Percentiles rank a stretch among this genome's conserved stretches.
Evolutionary conservation across 495 filamentous ascomycete genomes (phyloP).

Genomic region (Aspergillus bridgeri): DNA sequence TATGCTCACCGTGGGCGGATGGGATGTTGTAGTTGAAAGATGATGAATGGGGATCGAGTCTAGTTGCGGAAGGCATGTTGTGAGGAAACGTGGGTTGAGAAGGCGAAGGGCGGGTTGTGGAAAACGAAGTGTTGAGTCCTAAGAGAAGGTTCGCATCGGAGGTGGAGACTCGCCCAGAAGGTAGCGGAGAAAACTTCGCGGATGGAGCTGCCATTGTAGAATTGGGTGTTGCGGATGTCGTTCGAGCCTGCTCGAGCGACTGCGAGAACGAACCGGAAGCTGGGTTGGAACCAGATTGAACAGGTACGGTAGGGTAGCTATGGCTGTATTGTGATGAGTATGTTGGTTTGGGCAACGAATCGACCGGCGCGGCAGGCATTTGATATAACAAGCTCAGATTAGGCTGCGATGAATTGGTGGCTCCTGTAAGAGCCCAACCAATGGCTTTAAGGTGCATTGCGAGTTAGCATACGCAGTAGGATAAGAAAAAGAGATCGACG

Average conservation of each 20-base stretch:
- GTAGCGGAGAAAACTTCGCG: slow-evolving; percentile 20
- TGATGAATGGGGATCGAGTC: slow-evolving; percentile 19
- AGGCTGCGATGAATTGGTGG: slow-evolving; percentile 75
- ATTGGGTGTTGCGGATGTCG: slow-evolving; percentile 15
- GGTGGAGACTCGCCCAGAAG: slow-evolving; percentile 16
- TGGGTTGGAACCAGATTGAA: slow-evolving; percentile 20
- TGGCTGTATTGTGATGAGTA: slow-evolving; percentile 37
- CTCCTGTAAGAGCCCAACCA: slow-evolving; percentile 76
- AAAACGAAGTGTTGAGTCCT: slow-evolving; percentile 29
- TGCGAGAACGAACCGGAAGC: slow-evolving; percentile 24
- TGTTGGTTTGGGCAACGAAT: slow-evolving; percentile 16
- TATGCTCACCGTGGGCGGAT: slow-evolving; percentile 30
- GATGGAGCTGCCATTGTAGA: slow-evolving; percentile 17
- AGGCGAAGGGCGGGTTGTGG: slow-evolving; percentile 29
- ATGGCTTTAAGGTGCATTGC: slow-evolving; percentile 52
- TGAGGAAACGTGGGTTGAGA: slow-evolving; percentile 46
- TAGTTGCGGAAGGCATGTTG: slow-evolving; percentile 36
- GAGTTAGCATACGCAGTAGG: neutral
- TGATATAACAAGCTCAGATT: slow-evolving; percentile 73
- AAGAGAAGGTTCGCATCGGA: slow-evolving; percentile 29
- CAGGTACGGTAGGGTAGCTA: slow-evolving; percentile 27
- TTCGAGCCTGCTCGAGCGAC: slow-evolving; percentile 13
- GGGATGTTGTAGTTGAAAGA: slow-evolving; percentile 26
- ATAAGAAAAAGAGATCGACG: slow-evolving; percentile 7
- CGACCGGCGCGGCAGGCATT: slow-evolving; percentile 35